Percentiles rank a stretch among this genome's conserved stretches.
phyloP scores from a whole-genome alignment of 805 yeast species.

The Clavispora fructus region DNA sequence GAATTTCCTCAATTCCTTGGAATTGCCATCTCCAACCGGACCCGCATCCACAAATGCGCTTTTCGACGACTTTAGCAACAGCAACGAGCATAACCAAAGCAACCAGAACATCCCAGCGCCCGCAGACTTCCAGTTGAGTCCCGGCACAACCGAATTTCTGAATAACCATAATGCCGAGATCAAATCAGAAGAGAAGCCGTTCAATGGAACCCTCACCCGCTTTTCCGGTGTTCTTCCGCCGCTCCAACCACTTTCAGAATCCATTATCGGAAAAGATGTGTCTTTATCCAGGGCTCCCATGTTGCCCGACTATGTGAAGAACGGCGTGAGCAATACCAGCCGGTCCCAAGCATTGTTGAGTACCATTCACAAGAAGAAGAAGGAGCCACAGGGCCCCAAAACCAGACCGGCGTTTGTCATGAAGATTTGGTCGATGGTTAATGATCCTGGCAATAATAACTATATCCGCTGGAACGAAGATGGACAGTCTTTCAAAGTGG shows the following conservation, averaged over 20 bases:
- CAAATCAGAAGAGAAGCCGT: background rate
- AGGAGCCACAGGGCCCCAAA: constrained; percentile 39
- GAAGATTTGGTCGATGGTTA: constrained; percentile 94
- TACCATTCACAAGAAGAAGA: constrained; percentile 19
- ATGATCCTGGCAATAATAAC: constrained; percentile 64
- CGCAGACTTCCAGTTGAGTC: background rate
- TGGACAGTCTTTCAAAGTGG: constrained; percentile 81
- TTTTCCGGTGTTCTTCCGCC: constrained; percentile 10
- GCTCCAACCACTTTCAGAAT: constrained; percentile 14
- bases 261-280: constrained; percentile 6
- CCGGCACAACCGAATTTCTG: background rate
- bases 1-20: constrained; percentile 13
- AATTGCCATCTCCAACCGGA: constrained; percentile 11
- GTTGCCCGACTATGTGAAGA: constrained; percentile 10
- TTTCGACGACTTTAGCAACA: constrained; percentile 6
- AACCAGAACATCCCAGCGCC: background rate
- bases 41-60: background rate
- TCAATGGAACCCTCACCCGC: constrained; percentile 10
- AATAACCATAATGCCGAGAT: background rate
- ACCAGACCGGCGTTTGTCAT: constrained; percentile 84
- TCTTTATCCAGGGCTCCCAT: constrained; percentile 3
- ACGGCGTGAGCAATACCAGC: constrained; percentile 2
- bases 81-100: background rate
- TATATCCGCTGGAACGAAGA: constrained; percentile 81
- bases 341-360: constrained; percentile 8